Evolutionary conservation across 257 asterid genomes (phyloP).

Genomic region (Apocynum venetum): DNA sequence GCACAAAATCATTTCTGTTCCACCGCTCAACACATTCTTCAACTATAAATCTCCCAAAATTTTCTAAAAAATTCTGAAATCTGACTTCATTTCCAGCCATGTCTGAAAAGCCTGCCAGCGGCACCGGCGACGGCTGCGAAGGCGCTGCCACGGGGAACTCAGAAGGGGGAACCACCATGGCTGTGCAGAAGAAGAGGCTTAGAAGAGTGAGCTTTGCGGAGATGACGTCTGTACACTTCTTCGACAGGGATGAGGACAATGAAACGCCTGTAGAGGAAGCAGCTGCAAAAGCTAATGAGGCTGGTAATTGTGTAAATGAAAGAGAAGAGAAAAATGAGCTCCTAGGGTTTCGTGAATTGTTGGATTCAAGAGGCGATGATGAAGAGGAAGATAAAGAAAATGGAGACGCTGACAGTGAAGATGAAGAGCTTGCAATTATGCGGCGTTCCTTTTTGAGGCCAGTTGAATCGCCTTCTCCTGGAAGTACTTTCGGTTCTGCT

Average conservation of each 20-base stretch:
- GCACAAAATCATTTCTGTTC: constrained; percentile 19
- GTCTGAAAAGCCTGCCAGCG: constrained; percentile 40
- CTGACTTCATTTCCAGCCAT: constrained; percentile 24
- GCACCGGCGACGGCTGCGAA: constrained; percentile 29
- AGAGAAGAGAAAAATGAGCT: constrained; percentile 19
- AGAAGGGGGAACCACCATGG: constrained; percentile 50
- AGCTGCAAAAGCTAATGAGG: constrained; percentile 23
- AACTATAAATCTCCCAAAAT: constrained; percentile 5
- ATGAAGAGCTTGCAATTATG: constrained; percentile 46
- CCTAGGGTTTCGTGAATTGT: constrained; percentile 33
- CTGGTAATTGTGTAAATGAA: constrained; percentile 7
- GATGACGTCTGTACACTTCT: constrained; percentile 79
- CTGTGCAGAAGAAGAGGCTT: constrained; percentile 59
- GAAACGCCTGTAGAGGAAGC: constrained; percentile 40
- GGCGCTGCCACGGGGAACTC: constrained; percentile 47
- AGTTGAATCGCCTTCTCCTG: constrained; percentile 77
- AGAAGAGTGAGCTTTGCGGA: constrained; percentile 99
- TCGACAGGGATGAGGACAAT: constrained; percentile 84
- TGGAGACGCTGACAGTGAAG: constrained; percentile 41
- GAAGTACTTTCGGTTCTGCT: constrained; percentile 81
- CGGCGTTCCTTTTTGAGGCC: constrained; percentile 58
- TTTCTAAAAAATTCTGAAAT: not conserved
- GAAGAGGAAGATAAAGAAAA: constrained; percentile 35
- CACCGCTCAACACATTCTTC: not conserved
- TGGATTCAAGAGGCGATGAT: constrained; percentile 29